phyloP scores from a whole-genome alignment of 768 basidiomycete genomes.

The Tricholoma furcatifolium region DNA sequence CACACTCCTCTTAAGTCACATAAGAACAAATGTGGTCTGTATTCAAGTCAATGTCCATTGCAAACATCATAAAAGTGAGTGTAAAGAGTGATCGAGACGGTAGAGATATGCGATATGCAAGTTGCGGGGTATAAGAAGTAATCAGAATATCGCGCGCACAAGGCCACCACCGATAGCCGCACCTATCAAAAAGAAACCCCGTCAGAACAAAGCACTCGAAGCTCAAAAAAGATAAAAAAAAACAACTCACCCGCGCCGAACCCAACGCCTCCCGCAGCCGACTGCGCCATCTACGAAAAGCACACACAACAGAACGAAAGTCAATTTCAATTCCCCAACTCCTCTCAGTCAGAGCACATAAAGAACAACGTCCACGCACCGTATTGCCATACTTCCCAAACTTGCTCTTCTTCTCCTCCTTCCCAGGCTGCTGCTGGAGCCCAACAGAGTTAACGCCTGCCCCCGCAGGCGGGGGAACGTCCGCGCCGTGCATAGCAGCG shows the following conservation, averaged over 20 bases:
- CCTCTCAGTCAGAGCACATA: background rate
- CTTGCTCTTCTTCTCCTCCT: constrained; percentile 56
- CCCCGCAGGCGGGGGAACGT: constrained; percentile 35
- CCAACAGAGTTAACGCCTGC: constrained; percentile 39
- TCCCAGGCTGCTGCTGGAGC: constrained; percentile 39
- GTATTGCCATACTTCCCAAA: constrained; percentile 58
- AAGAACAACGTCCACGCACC: constrained; percentile 31
- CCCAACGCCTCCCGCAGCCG: constrained; percentile 69
- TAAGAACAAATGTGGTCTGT: too few relatives aligned
- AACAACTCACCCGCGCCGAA: constrained; percentile 65
- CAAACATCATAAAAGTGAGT: too few relatives aligned
- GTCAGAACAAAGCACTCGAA: too few relatives aligned
- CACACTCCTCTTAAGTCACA: too few relatives aligned
- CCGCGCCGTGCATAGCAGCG: constrained; percentile 39
- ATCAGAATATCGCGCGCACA: constrained; percentile 33
- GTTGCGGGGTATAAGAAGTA: too few relatives aligned
- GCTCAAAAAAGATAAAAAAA: background rate
- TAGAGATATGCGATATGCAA: too few relatives aligned
- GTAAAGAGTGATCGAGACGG: too few relatives aligned
- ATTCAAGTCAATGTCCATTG: too few relatives aligned
- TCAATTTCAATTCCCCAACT: too few relatives aligned
- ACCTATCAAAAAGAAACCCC: too few relatives aligned
- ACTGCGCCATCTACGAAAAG: constrained; percentile 47
- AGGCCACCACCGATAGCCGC: constrained; percentile 35
- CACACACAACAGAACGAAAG: too few relatives aligned